These are phyloP conservation scores for Takashimella koratensis DNA, from an alignment of 1,284 basidiomycete genomes.

Conservation along the genomic window DNA sequence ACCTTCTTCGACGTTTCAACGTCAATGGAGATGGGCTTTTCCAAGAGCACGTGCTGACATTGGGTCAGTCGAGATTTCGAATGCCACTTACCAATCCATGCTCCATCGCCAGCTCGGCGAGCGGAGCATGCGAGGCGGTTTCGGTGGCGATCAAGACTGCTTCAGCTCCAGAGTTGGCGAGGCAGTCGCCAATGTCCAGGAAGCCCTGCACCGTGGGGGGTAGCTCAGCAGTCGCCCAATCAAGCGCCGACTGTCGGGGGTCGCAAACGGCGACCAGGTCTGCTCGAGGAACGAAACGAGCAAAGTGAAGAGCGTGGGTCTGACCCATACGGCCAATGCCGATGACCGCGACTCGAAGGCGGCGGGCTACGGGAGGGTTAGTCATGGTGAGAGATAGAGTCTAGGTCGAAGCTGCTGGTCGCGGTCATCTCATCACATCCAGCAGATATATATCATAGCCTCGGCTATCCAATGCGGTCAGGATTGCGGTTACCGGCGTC, in stretches of 20 bases:
- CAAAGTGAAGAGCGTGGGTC: conserved; percentile 12
- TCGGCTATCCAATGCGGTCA: background rate
- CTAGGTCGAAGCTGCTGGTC: background rate
- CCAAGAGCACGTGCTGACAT: conserved; percentile 19
- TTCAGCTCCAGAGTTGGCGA: conserved; percentile 12
- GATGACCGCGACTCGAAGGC: conserved; percentile 12
- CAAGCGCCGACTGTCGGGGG: background rate
- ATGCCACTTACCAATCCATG: conserved; percentile 15
- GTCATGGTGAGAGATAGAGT: background rate
- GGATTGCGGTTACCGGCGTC: background rate
- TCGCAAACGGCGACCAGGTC: conserved; percentile 21
- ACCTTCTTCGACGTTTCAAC: conserved; percentile 14
- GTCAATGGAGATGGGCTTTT: conserved; percentile 26
- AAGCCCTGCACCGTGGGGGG: conserved; percentile 5
- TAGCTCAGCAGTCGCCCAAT: conserved; percentile 13
- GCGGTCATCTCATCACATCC: background rate
- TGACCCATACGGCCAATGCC: conserved; percentile 23
- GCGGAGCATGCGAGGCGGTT: conserved; percentile 19
- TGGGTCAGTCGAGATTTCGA: background rate
- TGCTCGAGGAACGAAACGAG: conserved; percentile 9
- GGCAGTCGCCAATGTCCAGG: conserved; percentile 3
- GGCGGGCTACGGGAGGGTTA: background rate
- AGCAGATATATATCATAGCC: background rate
- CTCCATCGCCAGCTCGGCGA: conserved; percentile 17
- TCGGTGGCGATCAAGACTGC: conserved; percentile 27